Percentiles rank a stretch among this genome's conserved stretches.
These are phyloP conservation scores for Ophiosphaerella korrae DNA, from an alignment of 2,329 filamentous ascomycete species.

Conservation along the genomic window DNA sequence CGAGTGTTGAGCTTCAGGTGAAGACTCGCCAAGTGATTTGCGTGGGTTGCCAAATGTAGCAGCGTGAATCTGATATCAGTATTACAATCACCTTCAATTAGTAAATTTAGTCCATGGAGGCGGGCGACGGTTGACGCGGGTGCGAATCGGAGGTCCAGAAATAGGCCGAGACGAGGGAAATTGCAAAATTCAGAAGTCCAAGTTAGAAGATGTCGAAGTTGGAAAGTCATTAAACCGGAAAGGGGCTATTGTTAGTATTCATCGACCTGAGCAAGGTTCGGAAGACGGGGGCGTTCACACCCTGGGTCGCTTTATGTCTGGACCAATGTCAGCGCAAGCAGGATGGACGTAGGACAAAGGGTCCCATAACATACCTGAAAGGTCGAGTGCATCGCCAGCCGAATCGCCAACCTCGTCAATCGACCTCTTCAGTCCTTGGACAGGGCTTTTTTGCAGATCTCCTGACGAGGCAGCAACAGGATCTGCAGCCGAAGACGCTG, in stretches of 20 bases:
- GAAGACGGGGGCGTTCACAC: conserved; percentile 34
- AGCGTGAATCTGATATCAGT: neutral
- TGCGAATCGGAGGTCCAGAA: neutral
- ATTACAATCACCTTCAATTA: neutral
- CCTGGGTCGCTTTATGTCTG: conserved; percentile 41
- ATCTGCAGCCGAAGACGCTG: conserved; percentile 35
- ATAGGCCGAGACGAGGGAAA: neutral
- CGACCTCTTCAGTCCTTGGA: conserved; percentile 41
- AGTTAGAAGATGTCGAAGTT: too few species aligned
- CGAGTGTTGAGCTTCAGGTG: too few species aligned
- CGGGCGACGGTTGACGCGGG: neutral
- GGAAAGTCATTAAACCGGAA: neutral
- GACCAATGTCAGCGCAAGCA: conserved; percentile 13
- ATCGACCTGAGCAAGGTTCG: conserved; percentile 9
- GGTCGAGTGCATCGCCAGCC: conserved; percentile 30
- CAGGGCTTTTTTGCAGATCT: conserved; percentile 26
- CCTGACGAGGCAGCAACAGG: conserved; percentile 31
- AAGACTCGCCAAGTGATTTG: too few species aligned
- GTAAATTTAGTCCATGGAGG: neutral
- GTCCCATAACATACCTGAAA: conserved; percentile 28
- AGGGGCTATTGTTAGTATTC: conserved; percentile 22
- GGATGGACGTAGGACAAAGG: conserved; percentile 2
- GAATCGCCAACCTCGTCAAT: conserved; percentile 41
- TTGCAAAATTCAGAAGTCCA: neutral
- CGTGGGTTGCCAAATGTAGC: neutral